phyloP scores from a whole-genome alignment of 306 rosid species.

The Myrica gale region DNA sequence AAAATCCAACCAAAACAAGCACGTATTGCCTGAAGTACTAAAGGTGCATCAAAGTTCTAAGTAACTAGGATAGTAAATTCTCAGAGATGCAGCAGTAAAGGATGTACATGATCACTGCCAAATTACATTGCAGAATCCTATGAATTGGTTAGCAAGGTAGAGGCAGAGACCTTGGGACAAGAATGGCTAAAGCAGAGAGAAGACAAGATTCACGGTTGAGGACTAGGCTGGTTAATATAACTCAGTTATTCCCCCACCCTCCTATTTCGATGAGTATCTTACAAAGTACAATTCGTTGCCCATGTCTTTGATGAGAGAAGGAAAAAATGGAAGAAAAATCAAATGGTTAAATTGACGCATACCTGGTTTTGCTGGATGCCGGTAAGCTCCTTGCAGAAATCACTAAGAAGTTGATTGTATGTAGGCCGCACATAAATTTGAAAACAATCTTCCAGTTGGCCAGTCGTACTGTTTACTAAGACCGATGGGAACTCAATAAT shows the following conservation, averaged over 20 bases:
- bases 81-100: no score
- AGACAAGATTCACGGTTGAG: background rate
- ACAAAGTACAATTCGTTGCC: background rate
- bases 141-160: no score
- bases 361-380: conserved; percentile 33
- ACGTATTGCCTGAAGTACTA: no score
- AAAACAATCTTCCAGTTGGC: conserved; percentile 30
- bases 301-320: background rate
- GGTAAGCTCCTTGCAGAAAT: conserved; percentile 35
- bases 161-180: no score
- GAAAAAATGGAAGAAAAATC: background rate
- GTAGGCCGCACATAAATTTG: conserved; percentile 34
- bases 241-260: background rate
- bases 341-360: background rate
- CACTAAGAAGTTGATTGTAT: conserved; percentile 21
- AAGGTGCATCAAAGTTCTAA: no score
- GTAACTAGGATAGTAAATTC: no score
- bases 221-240: background rate
- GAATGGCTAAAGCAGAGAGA: background rate
- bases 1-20: no score
- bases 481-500: conserved; percentile 35
- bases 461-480: conserved; percentile 28
- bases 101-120: no score
- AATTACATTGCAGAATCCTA: no score
- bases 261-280: background rate